Conservation (phyloP, 371 early-diverging fungal genomes). For the Mucor sp. region DNA sequence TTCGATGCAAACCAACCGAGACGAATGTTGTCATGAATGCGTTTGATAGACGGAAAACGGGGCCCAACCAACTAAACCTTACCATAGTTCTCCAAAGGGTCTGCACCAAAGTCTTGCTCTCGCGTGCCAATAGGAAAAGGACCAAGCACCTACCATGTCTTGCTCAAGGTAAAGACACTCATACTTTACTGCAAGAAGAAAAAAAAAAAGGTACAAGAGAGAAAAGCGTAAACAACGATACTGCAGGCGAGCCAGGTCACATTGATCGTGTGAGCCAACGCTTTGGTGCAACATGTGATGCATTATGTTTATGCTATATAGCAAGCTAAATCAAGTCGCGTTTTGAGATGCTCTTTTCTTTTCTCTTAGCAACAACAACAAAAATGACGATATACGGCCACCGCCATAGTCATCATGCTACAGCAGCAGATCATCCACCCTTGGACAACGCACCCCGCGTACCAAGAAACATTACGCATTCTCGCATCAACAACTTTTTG, state of each 20-base stretch:
- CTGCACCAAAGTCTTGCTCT: slow-evolving; percentile 69
- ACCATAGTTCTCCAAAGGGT: slow-evolving; percentile 70
- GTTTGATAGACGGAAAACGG: neutral
- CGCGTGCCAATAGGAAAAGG: slow-evolving; percentile 71
- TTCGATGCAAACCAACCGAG: neutral
- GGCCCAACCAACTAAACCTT: neutral
- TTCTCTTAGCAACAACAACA: neutral
- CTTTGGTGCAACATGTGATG: slow-evolving; percentile 6
- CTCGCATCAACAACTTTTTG: slow-evolving; percentile 49
- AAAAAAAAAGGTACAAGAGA: neutral
- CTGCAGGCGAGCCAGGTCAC: neutral
- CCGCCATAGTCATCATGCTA: slow-evolving; percentile 23
- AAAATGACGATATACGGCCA: slow-evolving; percentile 30
- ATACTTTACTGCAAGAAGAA: neutral
- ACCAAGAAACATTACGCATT: slow-evolving; percentile 37
- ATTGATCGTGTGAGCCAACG: neutral
- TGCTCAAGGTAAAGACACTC: slow-evolving; percentile 8
- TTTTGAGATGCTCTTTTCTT: neutral
- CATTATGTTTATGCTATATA: neutral
- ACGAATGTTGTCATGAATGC: neutral
- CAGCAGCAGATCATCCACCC: slow-evolving; percentile 14
- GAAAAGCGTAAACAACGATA: neutral
- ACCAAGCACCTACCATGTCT: slow-evolving; percentile 54
- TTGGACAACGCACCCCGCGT: slow-evolving; percentile 43
- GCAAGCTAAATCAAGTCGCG: slow-evolving; percentile 1